A percentile compares a stretch with the other conserved stretches of the same genome.
phyloP scores from a whole-genome alignment of 345 rosid species.

The Citrus mangshanensis region DNA sequence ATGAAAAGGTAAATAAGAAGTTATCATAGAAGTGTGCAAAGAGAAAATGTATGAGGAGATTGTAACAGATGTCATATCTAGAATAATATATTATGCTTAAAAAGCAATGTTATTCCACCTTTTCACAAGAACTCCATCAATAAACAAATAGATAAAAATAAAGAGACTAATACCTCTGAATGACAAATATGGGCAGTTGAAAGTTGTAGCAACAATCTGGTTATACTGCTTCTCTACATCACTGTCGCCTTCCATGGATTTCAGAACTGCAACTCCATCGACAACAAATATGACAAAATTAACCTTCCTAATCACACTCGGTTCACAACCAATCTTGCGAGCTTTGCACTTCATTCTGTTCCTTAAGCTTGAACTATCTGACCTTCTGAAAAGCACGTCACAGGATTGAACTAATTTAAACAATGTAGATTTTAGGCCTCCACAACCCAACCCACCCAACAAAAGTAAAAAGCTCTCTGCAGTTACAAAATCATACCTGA shows the following conservation, averaged over 20 bases:
- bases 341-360: slow-evolving; percentile 40
- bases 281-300: slow-evolving; percentile 71
- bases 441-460: not conserved
- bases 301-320: slow-evolving; percentile 40
- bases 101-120: not conserved
- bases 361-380: slow-evolving; percentile 46
- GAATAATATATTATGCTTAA: not conserved
- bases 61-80: not conserved
- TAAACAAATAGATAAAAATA: not conserved
- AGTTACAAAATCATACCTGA: slow-evolving; percentile 40
- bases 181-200: slow-evolving; percentile 56
- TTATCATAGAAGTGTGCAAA: no score
- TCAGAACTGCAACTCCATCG: slow-evolving; percentile 51
- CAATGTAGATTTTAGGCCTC: not conserved
- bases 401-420: slow-evolving; percentile 5
- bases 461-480: not conserved
- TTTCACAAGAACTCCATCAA: not conserved
- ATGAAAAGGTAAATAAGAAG: not conserved
- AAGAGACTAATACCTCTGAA: slow-evolving; percentile 51
- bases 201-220: slow-evolving; percentile 35
- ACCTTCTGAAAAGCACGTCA: slow-evolving; percentile 41
- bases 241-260: slow-evolving; percentile 37
- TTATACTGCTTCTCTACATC: slow-evolving; percentile 24
- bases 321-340: slow-evolving; percentile 22
- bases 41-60: not conserved